Percentiles rank a stretch among this genome's conserved stretches.
These are phyloP conservation scores for Penicillium sp. DNA, from an alignment of 2,329 filamentous ascomycete genomes.

Conservation along the genomic window DNA sequence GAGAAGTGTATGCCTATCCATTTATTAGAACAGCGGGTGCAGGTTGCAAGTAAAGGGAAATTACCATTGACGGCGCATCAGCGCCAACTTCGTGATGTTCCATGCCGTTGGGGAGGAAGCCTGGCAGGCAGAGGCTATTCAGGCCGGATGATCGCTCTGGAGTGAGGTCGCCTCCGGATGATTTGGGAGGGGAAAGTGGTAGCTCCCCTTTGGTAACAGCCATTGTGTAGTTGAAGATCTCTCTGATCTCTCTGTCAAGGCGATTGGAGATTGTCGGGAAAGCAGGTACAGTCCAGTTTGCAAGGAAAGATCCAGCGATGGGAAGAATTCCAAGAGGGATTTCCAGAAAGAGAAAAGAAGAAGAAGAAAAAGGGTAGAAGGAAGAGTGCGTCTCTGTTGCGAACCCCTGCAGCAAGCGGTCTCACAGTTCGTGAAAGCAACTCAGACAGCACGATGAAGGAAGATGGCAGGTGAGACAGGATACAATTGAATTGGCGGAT, in stretches of 20 bases:
- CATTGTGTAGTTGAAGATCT: conserved; percentile 4
- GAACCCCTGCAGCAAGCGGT: conserved; percentile 6
- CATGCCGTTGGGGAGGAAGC: not conserved
- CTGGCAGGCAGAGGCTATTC: not conserved
- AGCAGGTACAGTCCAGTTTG: conserved; percentile 2
- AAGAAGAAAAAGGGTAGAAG: conserved; percentile 19
- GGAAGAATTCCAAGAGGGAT: conserved; percentile 6
- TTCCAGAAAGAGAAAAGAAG: conserved; percentile 24
- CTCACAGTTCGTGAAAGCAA: conserved; percentile 14
- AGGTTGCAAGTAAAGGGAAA: not conserved
- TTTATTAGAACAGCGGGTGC: not conserved
- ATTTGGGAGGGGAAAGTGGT: conserved; percentile 30
- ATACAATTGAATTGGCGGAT: conserved; percentile 9
- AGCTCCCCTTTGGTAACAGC: conserved; percentile 12
- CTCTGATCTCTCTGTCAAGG: not conserved
- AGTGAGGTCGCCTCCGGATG: conserved; percentile 21
- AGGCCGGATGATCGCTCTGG: not conserved
- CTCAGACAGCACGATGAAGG: conserved; percentile 16
- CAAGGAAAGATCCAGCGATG: conserved; percentile 5
- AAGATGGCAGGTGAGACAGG: conserved; percentile 14
- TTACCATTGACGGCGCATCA: not conserved
- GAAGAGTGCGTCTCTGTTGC: conserved; percentile 13
- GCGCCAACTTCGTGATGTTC: not conserved
- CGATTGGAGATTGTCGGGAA: conserved; percentile 5
- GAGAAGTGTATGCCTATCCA: not conserved